phyloP scores from a whole-genome alignment of 805 yeast species.

The Lachancea sp. region DNA sequence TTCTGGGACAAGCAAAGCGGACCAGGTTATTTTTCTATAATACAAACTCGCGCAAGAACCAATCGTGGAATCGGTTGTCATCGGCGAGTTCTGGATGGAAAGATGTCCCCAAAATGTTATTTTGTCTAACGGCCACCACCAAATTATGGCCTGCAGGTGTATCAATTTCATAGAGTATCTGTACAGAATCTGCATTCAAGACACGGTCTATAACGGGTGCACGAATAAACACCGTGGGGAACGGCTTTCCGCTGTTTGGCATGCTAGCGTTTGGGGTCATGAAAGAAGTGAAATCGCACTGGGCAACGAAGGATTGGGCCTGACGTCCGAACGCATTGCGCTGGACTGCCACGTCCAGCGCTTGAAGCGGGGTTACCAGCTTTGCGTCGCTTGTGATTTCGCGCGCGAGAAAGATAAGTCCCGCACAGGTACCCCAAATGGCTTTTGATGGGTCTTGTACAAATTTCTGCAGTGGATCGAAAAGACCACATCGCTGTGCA shows the following conservation, averaged over 20 bases:
- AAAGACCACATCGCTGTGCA: conserved; percentile 56
- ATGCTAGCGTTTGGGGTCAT: conserved; percentile 18
- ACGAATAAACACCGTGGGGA: conserved; percentile 54
- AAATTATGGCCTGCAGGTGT: conserved; percentile 24
- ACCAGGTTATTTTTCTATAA: conserved; percentile 8
- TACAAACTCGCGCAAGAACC: conserved; percentile 61
- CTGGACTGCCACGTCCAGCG: conserved; percentile 54
- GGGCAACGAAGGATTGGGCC: conserved; percentile 52
- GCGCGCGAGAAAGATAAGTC: conserved; percentile 59
- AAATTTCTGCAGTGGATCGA: conserved; percentile 47
- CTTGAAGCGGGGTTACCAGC: conserved; percentile 55
- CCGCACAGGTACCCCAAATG: conserved; percentile 87
- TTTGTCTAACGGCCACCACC: conserved; percentile 71
- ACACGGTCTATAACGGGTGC: conserved; percentile 59
- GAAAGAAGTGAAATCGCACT: conserved; percentile 38
- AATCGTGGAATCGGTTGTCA: conserved; percentile 58
- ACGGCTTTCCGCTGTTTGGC: conserved; percentile 31
- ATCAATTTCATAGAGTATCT: conserved; percentile 38
- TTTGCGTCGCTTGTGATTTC: conserved; percentile 46
- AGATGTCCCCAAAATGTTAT: conserved; percentile 60
- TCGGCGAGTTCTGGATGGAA: conserved; percentile 71
- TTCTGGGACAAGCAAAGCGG: not conserved
- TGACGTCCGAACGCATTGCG: conserved; percentile 80
- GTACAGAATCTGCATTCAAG: conserved; percentile 26
- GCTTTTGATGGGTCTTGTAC: conserved; percentile 45